These are phyloP conservation scores for Schoenoplectus triqueter DNA, from an alignment of 202 grass and related monocot genomes.

Conservation along the genomic window DNA sequence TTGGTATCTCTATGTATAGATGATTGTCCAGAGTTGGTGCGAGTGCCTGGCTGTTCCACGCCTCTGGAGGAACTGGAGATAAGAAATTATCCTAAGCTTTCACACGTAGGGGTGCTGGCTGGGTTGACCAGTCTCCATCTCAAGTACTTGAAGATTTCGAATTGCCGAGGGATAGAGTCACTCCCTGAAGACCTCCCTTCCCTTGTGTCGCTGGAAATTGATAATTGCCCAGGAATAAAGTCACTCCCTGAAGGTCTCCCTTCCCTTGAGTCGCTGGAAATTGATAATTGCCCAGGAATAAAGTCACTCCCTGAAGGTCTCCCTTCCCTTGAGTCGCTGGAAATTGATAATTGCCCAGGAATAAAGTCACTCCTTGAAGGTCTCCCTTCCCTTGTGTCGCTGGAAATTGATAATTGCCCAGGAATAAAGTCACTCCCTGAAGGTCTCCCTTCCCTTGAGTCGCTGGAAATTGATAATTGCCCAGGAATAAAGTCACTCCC, in stretches of 20 bases:
- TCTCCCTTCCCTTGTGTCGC: too few species aligned
- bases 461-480: neutral
- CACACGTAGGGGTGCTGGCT: neutral
- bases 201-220: neutral
- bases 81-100: neutral
- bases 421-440: too few species aligned
- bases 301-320: too few species aligned
- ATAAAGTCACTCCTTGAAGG: neutral
- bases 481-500: too few species aligned
- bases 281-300: too few species aligned
- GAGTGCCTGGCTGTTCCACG: neutral
- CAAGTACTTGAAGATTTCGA: neutral
- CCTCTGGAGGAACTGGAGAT: neutral
- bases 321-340: too few species aligned
- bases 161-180: neutral
- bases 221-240: too few species aligned
- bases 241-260: too few species aligned
- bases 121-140: neutral
- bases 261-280: too few species aligned
- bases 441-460: too few species aligned
- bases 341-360: neutral
- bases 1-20: accelerated
- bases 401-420: too few species aligned
- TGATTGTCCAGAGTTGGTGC: neutral
- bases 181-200: neutral